phyloP scores from a whole-genome alignment of 2,329 filamentous ascomycete species.

The Fulvia fulva region DNA sequence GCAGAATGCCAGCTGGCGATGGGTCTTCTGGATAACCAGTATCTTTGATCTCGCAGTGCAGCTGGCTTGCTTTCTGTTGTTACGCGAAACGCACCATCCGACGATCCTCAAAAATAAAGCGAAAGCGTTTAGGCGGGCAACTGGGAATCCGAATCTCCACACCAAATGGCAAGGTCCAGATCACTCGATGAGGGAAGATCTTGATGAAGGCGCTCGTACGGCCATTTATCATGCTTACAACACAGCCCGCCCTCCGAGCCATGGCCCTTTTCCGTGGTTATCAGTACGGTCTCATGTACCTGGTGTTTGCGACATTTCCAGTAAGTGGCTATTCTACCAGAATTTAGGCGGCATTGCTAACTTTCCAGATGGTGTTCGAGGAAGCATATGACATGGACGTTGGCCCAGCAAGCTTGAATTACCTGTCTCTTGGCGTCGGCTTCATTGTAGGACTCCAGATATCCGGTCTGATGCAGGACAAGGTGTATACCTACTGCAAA shows the following conservation, averaged over 20 bases:
- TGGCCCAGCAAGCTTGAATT: slow-evolving; percentile 25
- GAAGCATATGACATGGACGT: slow-evolving; percentile 23
- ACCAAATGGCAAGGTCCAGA: slow-evolving; percentile 25
- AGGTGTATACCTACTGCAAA: slow-evolving; percentile 23
- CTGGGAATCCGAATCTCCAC: slow-evolving; percentile 21
- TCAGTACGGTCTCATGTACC: slow-evolving; percentile 27
- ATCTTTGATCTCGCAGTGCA: slow-evolving; percentile 67
- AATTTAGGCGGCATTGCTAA: too few relatives aligned
- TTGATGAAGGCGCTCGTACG: slow-evolving; percentile 24
- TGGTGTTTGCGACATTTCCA: slow-evolving; percentile 25
- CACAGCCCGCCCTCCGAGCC: slow-evolving; percentile 23
- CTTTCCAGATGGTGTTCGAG: slow-evolving; percentile 23
- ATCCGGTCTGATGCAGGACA: slow-evolving; percentile 19
- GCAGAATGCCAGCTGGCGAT: slow-evolving; percentile 64
- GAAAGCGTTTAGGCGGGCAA: slow-evolving; percentile 44
- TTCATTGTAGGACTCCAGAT: slow-evolving; percentile 46
- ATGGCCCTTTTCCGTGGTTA: slow-evolving; percentile 25
- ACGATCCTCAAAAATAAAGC: slow-evolving; percentile 58
- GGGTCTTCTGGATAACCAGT: slow-evolving; percentile 81
- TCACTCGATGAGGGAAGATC: slow-evolving; percentile 22
- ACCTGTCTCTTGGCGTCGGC: slow-evolving; percentile 39
- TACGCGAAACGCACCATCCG: slow-evolving; percentile 61
- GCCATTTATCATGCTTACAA: slow-evolving; percentile 26
- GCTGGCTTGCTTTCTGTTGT: slow-evolving; percentile 64
- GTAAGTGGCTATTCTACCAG: too few relatives aligned